phyloP scores from a whole-genome alignment of 371 early-diverging fungal species.

The Parasitella parasitica region DNA sequence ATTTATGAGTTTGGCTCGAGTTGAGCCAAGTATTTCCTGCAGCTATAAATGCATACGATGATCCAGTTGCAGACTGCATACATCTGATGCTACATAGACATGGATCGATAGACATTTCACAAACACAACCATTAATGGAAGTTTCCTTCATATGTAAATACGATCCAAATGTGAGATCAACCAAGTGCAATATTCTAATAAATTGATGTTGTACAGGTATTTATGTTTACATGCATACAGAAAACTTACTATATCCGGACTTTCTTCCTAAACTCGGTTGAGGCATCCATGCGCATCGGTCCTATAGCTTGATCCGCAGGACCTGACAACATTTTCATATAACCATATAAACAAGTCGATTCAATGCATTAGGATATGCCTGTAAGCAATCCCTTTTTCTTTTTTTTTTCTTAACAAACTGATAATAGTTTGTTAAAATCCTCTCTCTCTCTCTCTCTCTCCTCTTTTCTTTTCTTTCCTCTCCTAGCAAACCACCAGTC shows the following conservation, averaged over 20 bases:
- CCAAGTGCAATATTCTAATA: neutral
- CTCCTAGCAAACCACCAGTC: too few species aligned
- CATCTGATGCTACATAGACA: too few species aligned
- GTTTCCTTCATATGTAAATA: neutral
- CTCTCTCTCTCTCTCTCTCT: constrained; percentile 1
- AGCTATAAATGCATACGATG: too few species aligned
- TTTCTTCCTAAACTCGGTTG: constrained; percentile 20
- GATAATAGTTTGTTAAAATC: neutral
- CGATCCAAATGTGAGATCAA: neutral
- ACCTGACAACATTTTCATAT: neutral
- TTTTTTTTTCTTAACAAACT: too few species aligned
- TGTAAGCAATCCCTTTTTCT: neutral
- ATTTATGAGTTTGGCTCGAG: too few species aligned
- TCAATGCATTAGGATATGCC: neutral
- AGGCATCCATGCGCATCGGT: neutral
- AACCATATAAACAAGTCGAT: neutral
- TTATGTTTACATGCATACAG: neutral
- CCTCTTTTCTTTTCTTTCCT: constrained; percentile 1
- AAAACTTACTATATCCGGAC: constrained; percentile 2
- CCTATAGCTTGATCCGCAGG: neutral
- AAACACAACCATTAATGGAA: neutral
- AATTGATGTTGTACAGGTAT: constrained; percentile 1
- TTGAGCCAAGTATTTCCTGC: too few species aligned
- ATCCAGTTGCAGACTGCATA: too few species aligned
- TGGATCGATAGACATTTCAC: neutral